These are phyloP conservation scores for Colletotrichum limetticola DNA, from an alignment of 2,329 filamentous ascomycete species.

Conservation along the genomic window DNA sequence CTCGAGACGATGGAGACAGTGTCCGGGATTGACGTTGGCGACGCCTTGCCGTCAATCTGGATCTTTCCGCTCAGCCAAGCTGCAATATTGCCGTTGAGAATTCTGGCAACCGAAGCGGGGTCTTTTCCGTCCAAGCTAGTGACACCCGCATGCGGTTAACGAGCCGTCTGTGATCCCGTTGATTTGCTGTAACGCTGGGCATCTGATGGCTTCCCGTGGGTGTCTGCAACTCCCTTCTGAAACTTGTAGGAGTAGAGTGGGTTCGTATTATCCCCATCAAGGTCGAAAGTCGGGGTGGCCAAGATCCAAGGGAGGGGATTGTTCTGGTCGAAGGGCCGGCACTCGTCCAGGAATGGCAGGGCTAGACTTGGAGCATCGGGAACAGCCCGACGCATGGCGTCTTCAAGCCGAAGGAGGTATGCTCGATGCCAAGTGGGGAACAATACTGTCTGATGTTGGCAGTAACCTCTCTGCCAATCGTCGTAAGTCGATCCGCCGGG, in stretches of 20 bases:
- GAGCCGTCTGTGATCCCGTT: conserved; percentile 37
- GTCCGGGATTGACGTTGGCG: conserved; percentile 8
- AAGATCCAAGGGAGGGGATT: not conserved
- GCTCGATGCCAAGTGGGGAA: conserved; percentile 46
- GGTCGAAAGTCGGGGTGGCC: not conserved
- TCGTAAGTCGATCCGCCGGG: not conserved
- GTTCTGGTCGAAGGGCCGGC: not conserved
- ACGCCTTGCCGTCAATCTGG: conserved; percentile 10
- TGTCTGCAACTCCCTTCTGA: conserved; percentile 34
- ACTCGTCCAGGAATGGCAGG: conserved; percentile 41
- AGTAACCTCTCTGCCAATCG: conserved; percentile 44
- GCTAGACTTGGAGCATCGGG: conserved; percentile 17
- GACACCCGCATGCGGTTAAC: conserved; percentile 41
- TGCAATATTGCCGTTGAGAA: conserved; percentile 7
- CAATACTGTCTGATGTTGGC: conserved; percentile 43
- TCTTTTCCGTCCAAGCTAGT: not conserved
- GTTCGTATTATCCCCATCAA: conserved; percentile 23
- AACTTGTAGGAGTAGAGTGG: conserved; percentile 41
- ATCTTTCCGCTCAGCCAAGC: conserved; percentile 5
- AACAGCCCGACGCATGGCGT: conserved; percentile 35
- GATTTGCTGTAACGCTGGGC: conserved; percentile 36
- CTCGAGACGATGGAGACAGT: conserved; percentile 23
- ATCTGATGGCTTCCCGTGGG: not conserved
- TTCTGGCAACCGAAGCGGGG: not conserved
- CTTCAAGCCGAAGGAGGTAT: conserved; percentile 40